Base-by-base conservation (phyloP, 768 basidiomycete species). In the Boletus vermiculosoides region DNA sequence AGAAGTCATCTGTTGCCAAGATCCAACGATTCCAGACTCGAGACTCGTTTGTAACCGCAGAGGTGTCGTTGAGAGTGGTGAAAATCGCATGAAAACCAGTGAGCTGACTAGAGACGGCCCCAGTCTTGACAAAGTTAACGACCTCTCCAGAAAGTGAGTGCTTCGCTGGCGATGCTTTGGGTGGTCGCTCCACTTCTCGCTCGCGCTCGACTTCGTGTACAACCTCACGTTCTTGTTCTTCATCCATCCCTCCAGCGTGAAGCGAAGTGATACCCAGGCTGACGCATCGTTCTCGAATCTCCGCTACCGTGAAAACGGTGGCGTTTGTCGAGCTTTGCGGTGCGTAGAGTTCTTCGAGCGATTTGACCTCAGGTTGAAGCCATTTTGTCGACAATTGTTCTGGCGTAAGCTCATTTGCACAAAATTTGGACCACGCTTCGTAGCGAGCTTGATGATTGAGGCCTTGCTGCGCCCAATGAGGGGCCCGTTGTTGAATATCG, bases 171-270 rank as follows among this genome's bases (percentile, higher is more conserved):
- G 34, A 34, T 3, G 65, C 66, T 5, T 50, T 57, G 0, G 71
- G 67, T 5, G 77, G 74, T 28, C 76, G 66, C 56, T 78, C 69
- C 3, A 72, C 58, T 49, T 80, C 66, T 8, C 60, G 59, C 60
- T 80, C 78, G 15, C 63, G 62, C 57, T 80, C 77, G 2, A 73
- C 65, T 58, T 81, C 77, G 20, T 75, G 76, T 5, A 62, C 60
- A 11, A 80, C 67, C 56, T 81, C 78, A 50, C 79, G 66, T 56
- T 80, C 80, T 47, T 80, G 79, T 53, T 81, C 80, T 58, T 81
- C 78, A n/a, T 76, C 74, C 56, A 77, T 61, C 18, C 57, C 57
- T 23, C 46, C 56, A n/a, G 65, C 58, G 13, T 48, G 37, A 5
- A 74, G 34, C 39, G 34, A 53, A 50, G 22, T 36, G 8, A 73